These are phyloP conservation scores for Argentina anserina DNA, from an alignment of 306 rosid genomes.

Conservation along the genomic window DNA sequence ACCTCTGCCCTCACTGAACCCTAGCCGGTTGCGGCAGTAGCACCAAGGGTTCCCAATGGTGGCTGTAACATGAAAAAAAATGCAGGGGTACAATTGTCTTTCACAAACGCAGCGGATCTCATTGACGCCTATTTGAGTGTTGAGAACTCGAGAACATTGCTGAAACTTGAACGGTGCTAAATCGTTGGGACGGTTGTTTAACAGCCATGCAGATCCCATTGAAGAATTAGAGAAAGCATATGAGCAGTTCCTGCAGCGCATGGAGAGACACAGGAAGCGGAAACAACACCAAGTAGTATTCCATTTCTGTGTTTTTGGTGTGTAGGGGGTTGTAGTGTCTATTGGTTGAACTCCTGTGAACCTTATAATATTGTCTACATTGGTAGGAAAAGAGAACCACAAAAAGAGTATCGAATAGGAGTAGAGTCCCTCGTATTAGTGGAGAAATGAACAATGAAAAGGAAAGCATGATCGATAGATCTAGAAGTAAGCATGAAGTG, in stretches of 20 bases:
- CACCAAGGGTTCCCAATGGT: no score
- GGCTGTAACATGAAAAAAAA: no score
- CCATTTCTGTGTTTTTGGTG: constrained; percentile 15
- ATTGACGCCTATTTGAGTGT: no score
- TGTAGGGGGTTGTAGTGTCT: background rate
- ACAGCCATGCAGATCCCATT: constrained; percentile 81
- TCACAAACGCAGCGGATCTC: no score
- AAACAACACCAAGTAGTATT: constrained; percentile 50
- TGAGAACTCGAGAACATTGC: background rate
- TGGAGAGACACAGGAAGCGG: constrained; percentile 51
- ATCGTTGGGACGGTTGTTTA: constrained; percentile 18
- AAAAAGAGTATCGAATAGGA: constrained; percentile 33
- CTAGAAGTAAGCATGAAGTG: constrained; percentile 21
- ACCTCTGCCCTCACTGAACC: no score
- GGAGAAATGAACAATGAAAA: constrained; percentile 33
- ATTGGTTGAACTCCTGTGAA: background rate
- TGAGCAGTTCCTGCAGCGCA: constrained; percentile 76
- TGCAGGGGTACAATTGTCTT: no score
- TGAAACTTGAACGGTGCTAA: constrained; percentile 19
- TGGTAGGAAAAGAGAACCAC: constrained; percentile 44
- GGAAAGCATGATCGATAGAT: constrained; percentile 22
- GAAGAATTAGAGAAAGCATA: constrained; percentile 76
- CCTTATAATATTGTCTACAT: constrained; percentile 8
- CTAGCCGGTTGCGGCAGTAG: no score
- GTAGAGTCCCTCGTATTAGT: constrained; percentile 15